Base-by-base conservation (phyloP, 2,329 filamentous ascomycete genomes). In the Gaeumannomyces sp. region DNA sequence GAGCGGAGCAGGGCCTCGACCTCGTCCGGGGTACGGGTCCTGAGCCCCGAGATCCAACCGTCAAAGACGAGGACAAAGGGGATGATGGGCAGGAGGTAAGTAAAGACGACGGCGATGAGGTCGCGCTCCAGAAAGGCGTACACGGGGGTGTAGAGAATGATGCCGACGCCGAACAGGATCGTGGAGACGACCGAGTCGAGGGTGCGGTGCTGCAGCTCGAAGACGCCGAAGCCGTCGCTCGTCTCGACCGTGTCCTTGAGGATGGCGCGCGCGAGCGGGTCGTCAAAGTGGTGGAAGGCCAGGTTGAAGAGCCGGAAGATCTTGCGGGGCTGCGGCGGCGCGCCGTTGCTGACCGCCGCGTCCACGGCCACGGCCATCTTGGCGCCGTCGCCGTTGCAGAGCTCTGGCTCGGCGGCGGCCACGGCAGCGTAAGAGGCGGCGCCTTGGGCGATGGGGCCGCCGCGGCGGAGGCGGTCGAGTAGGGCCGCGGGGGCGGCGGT, bases 261-360 rank as follows among this genome's bases (percentile, higher is more conserved):
- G 35, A 92, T 88, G 11, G 80, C 79, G 31, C 73, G 76, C 0
- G 88, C 90, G 25, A 87, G 75, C 4, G 76, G 76, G 70, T 92
- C 87, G 67, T 87, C 83, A 69, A 93, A 93, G 76, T 93, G 90
- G 74, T 93, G 90, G 71, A 93, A 93, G 1, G 89, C 85, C 2
- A 92, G 79, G 72, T 89, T 90, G 74, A 90, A 93, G 62, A 92
- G 76, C 5, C 90, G 80, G 72, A 92, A 89, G 28, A 90, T 82
- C 71, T 80, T 82, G 31, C 62, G 62, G 1, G 62, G 62, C 22
- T 27, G 29, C 22, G 57, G 16, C 14, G 57, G 16, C 14, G 27
- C 57, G 57, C 57, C 57, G 22, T 22, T 53, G 45, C 14, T 19
- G 38, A 6, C 4, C 14, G 38, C 38, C 38, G 38, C 38, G 38